Evolutionary conservation across 108 stramenopile species (phyloP).

Genomic region (Cyclotella cryptica): DNA sequence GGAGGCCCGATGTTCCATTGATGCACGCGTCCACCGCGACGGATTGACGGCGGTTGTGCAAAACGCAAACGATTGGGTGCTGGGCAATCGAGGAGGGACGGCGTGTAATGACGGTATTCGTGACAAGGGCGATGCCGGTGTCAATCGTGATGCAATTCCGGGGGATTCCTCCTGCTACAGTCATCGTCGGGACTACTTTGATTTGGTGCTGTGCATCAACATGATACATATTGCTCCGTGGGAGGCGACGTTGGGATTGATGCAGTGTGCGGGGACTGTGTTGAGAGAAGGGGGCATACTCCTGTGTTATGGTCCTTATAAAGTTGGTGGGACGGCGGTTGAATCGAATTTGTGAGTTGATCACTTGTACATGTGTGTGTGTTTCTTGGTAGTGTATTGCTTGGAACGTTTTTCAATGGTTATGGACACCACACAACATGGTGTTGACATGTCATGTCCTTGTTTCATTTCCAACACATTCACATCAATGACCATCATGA

Average conservation of each 20-base stretch:
- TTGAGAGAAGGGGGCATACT: conserved; percentile 63
- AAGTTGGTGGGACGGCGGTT: conserved; percentile 66
- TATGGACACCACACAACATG: too few species aligned
- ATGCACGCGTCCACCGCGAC: conserved; percentile 42
- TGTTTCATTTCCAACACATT: not conserved
- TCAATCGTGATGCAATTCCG: not conserved
- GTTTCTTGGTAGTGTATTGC: too few species aligned
- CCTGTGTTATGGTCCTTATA: conserved; percentile 82
- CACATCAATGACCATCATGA: not conserved
- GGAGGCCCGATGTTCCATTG: conserved; percentile 49
- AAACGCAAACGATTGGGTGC: conserved; percentile 44
- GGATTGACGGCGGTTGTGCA: conserved; percentile 30
- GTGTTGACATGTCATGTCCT: not conserved
- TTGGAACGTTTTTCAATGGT: too few species aligned
- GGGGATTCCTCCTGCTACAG: conserved; percentile 1
- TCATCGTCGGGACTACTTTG: conserved; percentile 35
- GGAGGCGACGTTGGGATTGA: conserved; percentile 79
- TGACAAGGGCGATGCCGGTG: conserved; percentile 33
- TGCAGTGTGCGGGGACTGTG: conserved; percentile 61
- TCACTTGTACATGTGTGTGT: not conserved
- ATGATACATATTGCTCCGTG: conserved; percentile 92
- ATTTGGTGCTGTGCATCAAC: conserved; percentile 79
- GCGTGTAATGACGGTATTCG: conserved; percentile 52
- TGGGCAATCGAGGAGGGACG: conserved; percentile 24
- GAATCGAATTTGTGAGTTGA: conserved; percentile 80